Evolutionary conservation across 2,329 filamentous ascomycete species (phyloP).

Genomic region (Sporothrix schenckii): DNA sequence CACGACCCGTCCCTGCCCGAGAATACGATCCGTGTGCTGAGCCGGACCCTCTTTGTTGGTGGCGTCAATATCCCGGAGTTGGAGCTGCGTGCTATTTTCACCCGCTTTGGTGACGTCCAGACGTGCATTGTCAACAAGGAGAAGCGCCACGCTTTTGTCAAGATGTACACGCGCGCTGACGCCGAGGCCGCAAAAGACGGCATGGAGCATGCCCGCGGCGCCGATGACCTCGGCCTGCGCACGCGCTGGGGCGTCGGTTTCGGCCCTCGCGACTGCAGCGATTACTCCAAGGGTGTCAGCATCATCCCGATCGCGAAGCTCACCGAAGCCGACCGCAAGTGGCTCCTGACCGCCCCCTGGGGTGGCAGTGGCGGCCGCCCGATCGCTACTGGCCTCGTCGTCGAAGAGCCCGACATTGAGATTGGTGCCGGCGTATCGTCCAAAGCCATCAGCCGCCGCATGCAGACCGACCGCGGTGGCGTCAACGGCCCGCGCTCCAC

Average conservation of each 20-base stretch:
- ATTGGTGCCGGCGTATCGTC: constrained; percentile 97
- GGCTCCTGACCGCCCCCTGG: constrained; percentile 92
- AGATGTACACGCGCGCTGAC: constrained; percentile 90
- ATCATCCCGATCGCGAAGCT: constrained; percentile 89
- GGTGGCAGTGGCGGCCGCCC: constrained; percentile 84
- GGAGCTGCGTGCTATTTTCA: constrained; percentile 80
- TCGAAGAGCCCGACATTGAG: constrained; percentile 98
- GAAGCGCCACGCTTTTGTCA: constrained; percentile 97
- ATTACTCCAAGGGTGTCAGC: constrained; percentile 90
- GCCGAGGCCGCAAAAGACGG: constrained; percentile 81
- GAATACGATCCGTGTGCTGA: constrained; percentile 87
- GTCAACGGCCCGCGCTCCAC: constrained; percentile 66
- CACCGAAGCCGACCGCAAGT: constrained; percentile 95
- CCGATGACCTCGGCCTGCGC: constrained; percentile 73
- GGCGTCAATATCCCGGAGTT: constrained; percentile 85
- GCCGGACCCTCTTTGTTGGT: constrained; percentile 93
- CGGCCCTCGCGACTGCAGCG: constrained; percentile 93
- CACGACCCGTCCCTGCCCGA: constrained; percentile 73
- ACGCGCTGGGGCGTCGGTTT: constrained; percentile 98
- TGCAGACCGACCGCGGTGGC: constrained; percentile 69
- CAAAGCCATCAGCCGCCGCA: constrained; percentile 74
- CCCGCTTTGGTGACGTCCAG: constrained; percentile 82
- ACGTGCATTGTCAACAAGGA: constrained; percentile 98
- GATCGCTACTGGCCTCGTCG: constrained; percentile 80
- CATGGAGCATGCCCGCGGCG: constrained; percentile 73